phyloP scores from a whole-genome alignment of 2,329 filamentous ascomycete genomes.

The Clonostachys rosea region DNA sequence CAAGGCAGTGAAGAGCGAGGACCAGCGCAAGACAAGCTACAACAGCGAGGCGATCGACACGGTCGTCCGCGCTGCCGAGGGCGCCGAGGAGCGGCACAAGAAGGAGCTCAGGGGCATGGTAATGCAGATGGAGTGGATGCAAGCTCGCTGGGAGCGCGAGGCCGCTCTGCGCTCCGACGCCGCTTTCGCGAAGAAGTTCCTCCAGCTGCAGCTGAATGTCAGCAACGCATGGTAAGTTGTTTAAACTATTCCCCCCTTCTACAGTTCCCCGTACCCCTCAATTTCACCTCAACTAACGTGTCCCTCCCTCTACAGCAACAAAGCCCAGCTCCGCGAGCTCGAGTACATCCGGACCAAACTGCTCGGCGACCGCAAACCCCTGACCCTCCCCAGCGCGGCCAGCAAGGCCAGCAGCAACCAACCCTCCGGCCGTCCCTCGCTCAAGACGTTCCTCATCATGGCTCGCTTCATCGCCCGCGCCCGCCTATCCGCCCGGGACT shows the following conservation, averaged over 20 bases:
- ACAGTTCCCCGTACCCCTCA: background rate
- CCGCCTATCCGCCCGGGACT: constrained; percentile 39
- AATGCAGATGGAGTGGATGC: constrained; percentile 88
- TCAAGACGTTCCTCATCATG: constrained; percentile 39
- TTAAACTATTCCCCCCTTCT: constrained; percentile 1
- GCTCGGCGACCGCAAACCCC: constrained; percentile 29
- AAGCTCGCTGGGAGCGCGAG: constrained; percentile 76
- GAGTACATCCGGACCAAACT: constrained; percentile 63
- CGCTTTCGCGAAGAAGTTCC: constrained; percentile 81
- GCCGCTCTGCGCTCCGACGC: constrained; percentile 74
- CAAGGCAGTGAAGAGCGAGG: constrained; percentile 23
- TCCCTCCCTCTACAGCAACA: constrained; percentile 60
- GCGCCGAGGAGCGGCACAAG: constrained; percentile 64
- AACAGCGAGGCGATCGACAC: constrained; percentile 51
- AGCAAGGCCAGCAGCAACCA: constrained; percentile 6
- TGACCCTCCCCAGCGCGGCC: constrained; percentile 16
- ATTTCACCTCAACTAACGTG: constrained; percentile 9
- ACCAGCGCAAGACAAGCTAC: constrained; percentile 17
- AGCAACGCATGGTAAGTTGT: constrained; percentile 82
- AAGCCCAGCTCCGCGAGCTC: constrained; percentile 82
- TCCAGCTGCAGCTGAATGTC: constrained; percentile 74
- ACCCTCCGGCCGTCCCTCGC: constrained; percentile 14
- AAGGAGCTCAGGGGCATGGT: constrained; percentile 77
- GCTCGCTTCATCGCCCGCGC: constrained; percentile 49
- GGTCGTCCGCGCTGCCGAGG: constrained; percentile 51